A percentile compares a stretch with the other conserved stretches of the same genome.
Conservation (phyloP, 2,329 filamentous ascomycete species). For the Colletotrichum higginsianum region DNA sequence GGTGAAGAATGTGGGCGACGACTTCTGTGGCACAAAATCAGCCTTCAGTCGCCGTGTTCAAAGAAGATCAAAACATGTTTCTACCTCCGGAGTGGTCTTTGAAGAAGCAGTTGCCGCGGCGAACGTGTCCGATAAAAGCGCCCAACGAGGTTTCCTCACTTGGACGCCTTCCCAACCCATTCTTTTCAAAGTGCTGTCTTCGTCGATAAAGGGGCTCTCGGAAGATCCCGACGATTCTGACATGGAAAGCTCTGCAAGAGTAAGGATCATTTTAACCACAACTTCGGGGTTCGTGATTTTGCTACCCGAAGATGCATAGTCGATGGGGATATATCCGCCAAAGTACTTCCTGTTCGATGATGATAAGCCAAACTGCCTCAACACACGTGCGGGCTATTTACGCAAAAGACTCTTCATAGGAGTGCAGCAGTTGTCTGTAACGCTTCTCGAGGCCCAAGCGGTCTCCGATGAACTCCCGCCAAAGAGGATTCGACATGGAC, state of each 20-base stretch:
- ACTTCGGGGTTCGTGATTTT: constrained; percentile 43
- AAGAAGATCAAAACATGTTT: no score
- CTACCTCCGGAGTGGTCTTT: constrained; percentile 42
- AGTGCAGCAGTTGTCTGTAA: constrained; percentile 43
- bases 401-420: constrained; percentile 44
- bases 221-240: constrained; percentile 42
- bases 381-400: background rate
- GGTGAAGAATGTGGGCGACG: background rate
- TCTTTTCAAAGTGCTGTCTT: constrained; percentile 41
- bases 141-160: constrained; percentile 43
- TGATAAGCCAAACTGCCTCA: accelerated
- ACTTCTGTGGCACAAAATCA: background rate
- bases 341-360: constrained; percentile 39
- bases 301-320: constrained; percentile 42
- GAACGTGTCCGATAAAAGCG: constrained; percentile 45
- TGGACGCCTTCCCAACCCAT: constrained; percentile 45
- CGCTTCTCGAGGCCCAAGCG: constrained; percentile 44
- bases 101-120: constrained; percentile 43
- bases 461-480: constrained; percentile 46
- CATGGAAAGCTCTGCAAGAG: constrained; percentile 40
- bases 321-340: constrained; percentile 44
- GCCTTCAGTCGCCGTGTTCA: background rate
- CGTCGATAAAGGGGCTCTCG: constrained; percentile 38
- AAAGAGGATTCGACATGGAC: constrained; percentile 42
- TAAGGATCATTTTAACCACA: constrained; percentile 44